Evolutionary conservation across 23 red algal genomes (phyloP).

Genomic region (Chondrus crispus): DNA sequence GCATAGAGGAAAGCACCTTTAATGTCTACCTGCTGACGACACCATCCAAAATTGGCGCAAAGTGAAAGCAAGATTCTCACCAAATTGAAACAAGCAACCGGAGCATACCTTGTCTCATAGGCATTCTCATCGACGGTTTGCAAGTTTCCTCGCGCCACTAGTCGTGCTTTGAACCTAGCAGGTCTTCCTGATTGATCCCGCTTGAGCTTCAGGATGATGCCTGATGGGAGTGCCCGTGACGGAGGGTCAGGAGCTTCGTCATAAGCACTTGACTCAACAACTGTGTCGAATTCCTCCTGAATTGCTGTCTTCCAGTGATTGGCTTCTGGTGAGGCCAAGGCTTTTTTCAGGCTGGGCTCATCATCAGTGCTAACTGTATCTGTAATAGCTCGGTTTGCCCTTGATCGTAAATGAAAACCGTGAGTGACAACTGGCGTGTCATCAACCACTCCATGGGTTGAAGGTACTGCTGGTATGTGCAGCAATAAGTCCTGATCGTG

Average conservation of each 20-base stretch:
- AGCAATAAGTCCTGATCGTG: too few species aligned
- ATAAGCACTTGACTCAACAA: too few species aligned
- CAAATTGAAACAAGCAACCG: neutral
- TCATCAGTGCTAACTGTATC: too few species aligned
- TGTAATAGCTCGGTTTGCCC: too few species aligned
- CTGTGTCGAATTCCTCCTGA: neutral
- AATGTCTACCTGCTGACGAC: neutral
- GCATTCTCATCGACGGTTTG: neutral
- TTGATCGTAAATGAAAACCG: too few species aligned
- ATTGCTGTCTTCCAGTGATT: neutral
- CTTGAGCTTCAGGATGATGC: neutral
- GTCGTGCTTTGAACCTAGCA: slow-evolving; percentile 20
- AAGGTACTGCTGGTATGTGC: too few species aligned
- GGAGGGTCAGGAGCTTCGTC: too few species aligned
- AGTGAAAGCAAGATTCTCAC: neutral
- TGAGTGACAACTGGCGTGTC: too few species aligned
- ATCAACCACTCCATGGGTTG: too few species aligned
- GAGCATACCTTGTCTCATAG: neutral
- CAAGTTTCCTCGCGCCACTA: slow-evolving; percentile 40
- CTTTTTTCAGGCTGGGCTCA: neutral
- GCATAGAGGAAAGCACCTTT: slow-evolving; percentile 4
- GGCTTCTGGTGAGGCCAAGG: neutral
- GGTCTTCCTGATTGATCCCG: neutral
- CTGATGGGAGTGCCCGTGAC: too few species aligned
- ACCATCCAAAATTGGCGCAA: neutral